Base-by-base conservation (phyloP, 2,329 filamentous ascomycete species). In the Xylariaceae sp. region DNA sequence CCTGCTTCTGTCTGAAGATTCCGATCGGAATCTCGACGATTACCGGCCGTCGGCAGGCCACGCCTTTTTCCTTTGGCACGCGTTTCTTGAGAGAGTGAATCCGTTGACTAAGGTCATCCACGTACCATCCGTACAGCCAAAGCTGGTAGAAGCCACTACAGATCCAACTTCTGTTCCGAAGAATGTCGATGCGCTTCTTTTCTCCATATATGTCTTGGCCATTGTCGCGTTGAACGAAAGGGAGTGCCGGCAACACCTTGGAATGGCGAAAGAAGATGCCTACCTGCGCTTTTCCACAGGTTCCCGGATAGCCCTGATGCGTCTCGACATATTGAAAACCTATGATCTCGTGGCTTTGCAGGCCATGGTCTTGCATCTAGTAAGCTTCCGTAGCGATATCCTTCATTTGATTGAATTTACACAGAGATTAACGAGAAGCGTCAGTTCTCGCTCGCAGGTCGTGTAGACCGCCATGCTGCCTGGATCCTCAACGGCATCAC, bases 11-110 rank as follows among this genome's bases (percentile, higher is more conserved):
- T 71, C 72, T 34, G 74, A 76, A 50, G 65, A 72, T 32, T 68
- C 71, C 1, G 66, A 69, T 4, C 65, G 68, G 29, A 74, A 68
- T 44, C 62, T 73, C 11, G 74, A 78, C 50, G 74, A 78, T 11
- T 71, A 87, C 65, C 84, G 87, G 61, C 88, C 88, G 0, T 74
- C 81, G 3, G 79, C 84, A 0, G 77, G 81, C 9, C 82, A 88
- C 35, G 80, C 88, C 30, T 84, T 88, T 63, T 78, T 79, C 49
- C 76, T 92, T 4, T 92, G 88, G 88, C 85, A 90, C 66, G 74
- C 83, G 6, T 91, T 86, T 60, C 72, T 90, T 4, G 83, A 89
- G 47, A 84, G 88, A 57, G 83, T 91, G 53, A 87, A 91, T 63
- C 87, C 88, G 6, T 40, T 70, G 47, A 69, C 67, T 48, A 69